Base-by-base conservation (phyloP, 1,139 yeast genomes). In the Magnusiomyces tetraspermus region DNA sequence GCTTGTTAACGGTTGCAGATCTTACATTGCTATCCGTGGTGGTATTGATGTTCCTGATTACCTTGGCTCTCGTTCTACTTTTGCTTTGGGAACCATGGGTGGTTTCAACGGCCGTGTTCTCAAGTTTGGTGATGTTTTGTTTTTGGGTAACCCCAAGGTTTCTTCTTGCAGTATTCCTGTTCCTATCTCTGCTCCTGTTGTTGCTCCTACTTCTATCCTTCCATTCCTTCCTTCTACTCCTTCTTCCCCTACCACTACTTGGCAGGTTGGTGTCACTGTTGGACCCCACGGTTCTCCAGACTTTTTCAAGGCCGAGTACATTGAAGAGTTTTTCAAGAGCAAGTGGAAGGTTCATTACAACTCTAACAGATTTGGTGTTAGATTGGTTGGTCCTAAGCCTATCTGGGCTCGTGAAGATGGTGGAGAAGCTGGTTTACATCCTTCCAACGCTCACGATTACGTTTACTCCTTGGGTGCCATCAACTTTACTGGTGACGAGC, bases 231-330 rank as follows among this genome's bases (percentile, higher is more conserved):
- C 48, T 8, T 15, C 40, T 8, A 33, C 5, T 5, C 51, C 33
- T n/a, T 24, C 51, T 19, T 42, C 50, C 43, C 63, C 74, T 24
- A 69, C 74, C 46, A 81, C 79, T 58, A 76, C 77, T 47, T 92
- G 97, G 97, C 71, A 72, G 51, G 90, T 92, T 58, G 96, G 90
- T 62, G 97, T 89, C 48, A 87, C 96, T 26, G 84, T 95, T 69
- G 98, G 97, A 52, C 97, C 97, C 31, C 97, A 92, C 67, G 97
- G 97, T 1, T 81, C 96, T 8, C 97, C 97, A 26, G 97, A 92
- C 67, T 88, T 89, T 70, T 90, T 92, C 75, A 77, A 79, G 55
- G 70, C 76, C n/a, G 95, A 85, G 63, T 79, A 86, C 15, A 80
- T 88, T 38, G 74, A 76, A 38, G 85, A 83, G 52, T 89, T 92